Evolutionary conservation across 768 basidiomycete genomes (phyloP).

Genomic region (Tubosaeta brunneosetosa): DNA sequence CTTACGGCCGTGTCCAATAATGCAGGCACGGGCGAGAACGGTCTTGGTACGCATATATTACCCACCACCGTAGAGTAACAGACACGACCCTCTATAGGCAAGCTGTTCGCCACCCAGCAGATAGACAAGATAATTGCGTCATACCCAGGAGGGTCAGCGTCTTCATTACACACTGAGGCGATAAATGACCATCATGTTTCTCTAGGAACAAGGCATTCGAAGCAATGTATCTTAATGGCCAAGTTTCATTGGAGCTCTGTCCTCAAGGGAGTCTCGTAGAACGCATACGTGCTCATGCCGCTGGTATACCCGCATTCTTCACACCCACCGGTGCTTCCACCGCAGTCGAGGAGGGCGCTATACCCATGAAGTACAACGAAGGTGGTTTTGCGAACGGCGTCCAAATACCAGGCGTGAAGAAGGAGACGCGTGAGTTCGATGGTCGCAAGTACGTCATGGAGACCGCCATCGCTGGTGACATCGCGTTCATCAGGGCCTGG

Average conservation of each 20-base stretch:
- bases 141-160: conserved; percentile 75
- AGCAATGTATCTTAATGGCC: conserved; percentile 69
- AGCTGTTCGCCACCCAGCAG: conserved; percentile 68
- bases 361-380: conserved; percentile 73
- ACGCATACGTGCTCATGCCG: conserved; percentile 82
- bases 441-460: conserved; percentile 83
- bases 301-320: conserved; percentile 91
- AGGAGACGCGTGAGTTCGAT: conserved; percentile 71
- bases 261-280: conserved; percentile 91
- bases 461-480: conserved; percentile 71
- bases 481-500: conserved; percentile 87
- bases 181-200: background rate
- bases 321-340: conserved; percentile 88
- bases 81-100: conserved; percentile 42
- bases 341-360: conserved; percentile 72
- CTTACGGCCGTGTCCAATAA: conserved; percentile 89
- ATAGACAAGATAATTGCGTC: conserved; percentile 82
- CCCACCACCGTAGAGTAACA: background rate
- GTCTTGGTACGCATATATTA: conserved; percentile 48
- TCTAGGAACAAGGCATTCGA: conserved; percentile 84
- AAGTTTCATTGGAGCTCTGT: conserved; percentile 81
- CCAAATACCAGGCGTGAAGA: conserved; percentile 65
- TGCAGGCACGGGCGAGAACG: conserved; percentile 65
- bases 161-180: background rate
- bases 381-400: conserved; percentile 71